phyloP scores from a whole-genome alignment of 129 eudicot genomes.

The Helichrysum umbraculigerum region DNA sequence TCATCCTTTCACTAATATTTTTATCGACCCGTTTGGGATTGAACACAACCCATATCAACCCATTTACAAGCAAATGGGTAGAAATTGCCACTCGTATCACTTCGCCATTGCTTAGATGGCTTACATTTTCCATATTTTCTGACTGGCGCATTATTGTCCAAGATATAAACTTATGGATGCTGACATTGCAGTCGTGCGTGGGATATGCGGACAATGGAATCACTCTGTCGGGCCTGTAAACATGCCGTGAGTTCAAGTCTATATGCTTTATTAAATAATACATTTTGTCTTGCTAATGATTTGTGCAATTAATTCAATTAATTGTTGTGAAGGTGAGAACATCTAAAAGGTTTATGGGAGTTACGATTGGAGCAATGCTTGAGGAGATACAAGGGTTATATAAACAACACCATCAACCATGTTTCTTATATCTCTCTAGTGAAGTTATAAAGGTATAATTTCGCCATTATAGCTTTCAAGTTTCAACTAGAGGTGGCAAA shows the following conservation, averaged over 20 bases:
- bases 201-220: constrained; percentile 99
- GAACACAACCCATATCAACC: not conserved
- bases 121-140: constrained; percentile 13
- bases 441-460: constrained; percentile 87
- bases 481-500: constrained; percentile 1
- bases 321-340: constrained; percentile 79
- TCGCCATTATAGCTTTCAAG: constrained; percentile 9
- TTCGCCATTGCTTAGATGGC: not conserved
- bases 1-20: too few relatives aligned
- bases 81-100: not conserved
- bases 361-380: constrained; percentile 96
- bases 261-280: not conserved
- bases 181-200: constrained; percentile 85
- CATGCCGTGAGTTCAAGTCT: constrained; percentile 81
- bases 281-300: constrained; percentile 9
- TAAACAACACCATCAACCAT: constrained; percentile 91
- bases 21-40: not conserved
- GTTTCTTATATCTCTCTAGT: constrained; percentile 95
- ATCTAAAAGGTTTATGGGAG: constrained; percentile 87
- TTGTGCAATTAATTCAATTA: constrained; percentile 7
- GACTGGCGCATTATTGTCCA: not conserved
- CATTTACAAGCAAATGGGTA: not conserved
- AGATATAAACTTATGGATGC: constrained; percentile 15
- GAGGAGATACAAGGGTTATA: constrained; percentile 95
- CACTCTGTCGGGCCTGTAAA: constrained; percentile 99